Conservation (phyloP, 805 yeast species). For the Metschnikowia santaceciliae region DNA sequence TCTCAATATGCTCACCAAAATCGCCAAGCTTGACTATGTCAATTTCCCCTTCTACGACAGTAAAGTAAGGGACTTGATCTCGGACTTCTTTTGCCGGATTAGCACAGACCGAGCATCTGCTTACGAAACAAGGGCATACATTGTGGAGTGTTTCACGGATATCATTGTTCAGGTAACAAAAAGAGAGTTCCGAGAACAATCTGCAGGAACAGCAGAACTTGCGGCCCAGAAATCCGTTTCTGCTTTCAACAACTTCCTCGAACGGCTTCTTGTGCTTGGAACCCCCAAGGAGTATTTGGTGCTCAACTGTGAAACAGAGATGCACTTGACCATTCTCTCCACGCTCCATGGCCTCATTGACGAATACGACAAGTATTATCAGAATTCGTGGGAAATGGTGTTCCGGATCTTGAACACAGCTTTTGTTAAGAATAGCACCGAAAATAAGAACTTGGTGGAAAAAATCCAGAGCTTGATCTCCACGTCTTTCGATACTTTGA, state of each 20-base stretch:
- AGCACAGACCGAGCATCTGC: constrained; percentile 41
- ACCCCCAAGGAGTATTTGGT: constrained; percentile 41
- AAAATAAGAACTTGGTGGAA: constrained; percentile 36
- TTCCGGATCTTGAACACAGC: constrained; percentile 60
- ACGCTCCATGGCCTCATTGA: constrained; percentile 73
- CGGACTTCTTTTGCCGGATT: constrained; percentile 44
- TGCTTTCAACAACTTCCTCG: constrained; percentile 45
- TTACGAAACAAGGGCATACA: constrained; percentile 42
- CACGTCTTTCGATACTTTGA: constrained; percentile 77
- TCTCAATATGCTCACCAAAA: constrained; percentile 48
- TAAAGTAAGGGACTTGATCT: constrained; percentile 46
- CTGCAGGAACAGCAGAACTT: constrained; percentile 25
- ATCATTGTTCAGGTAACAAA: constrained; percentile 41
- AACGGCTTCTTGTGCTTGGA: constrained; percentile 35
- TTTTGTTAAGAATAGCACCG: constrained; percentile 32
- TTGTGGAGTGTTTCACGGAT: constrained; percentile 50
- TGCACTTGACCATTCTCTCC: constrained; percentile 56
- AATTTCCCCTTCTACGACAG: constrained; percentile 44
- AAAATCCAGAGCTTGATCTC: constrained; percentile 52
- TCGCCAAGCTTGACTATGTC: constrained; percentile 48
- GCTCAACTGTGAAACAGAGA: constrained; percentile 61
- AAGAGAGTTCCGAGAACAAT: constrained; percentile 32
- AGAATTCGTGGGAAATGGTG: constrained; percentile 69
- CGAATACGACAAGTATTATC: constrained; percentile 60
- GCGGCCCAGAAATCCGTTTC: constrained; percentile 45